A percentile compares a stretch with the other conserved stretches of the same genome.
These are phyloP conservation scores for Pseudognaphalium luteoalbum DNA, from an alignment of 129 eudicot genomes.

Conservation along the genomic window DNA sequence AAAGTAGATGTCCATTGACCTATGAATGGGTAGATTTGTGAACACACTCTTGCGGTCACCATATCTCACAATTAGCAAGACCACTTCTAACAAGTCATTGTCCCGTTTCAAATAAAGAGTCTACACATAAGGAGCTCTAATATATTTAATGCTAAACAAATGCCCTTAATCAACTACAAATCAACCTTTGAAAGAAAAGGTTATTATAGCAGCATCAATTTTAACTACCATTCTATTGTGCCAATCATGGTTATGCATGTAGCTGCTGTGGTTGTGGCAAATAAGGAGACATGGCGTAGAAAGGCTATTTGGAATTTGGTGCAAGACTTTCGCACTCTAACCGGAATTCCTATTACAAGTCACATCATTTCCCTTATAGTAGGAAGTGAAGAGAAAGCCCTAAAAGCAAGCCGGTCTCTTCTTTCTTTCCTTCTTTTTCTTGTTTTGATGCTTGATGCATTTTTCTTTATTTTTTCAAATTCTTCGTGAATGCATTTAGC, in stretches of 20 bases:
- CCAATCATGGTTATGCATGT: conserved; percentile 15
- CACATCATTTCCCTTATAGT: conserved; percentile 86
- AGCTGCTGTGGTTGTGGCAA: conserved; percentile 89
- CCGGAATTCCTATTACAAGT: conserved; percentile 80
- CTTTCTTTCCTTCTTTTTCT: neutral
- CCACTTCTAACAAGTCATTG: neutral
- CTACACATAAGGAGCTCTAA: neutral
- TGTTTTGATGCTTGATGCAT: conserved; percentile 18
- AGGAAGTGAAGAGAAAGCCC: conserved; percentile 82
- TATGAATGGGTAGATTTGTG: neutral
- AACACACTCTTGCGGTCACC: neutral
- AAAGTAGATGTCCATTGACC: neutral
- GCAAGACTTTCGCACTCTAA: conserved; percentile 69
- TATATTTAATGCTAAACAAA: neutral
- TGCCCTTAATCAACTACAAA: neutral
- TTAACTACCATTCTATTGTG: neutral
- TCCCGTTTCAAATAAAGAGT: neutral
- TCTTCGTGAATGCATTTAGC: neutral
- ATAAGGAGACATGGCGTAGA: conserved; percentile 89
- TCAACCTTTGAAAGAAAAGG: neutral
- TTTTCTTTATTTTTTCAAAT: neutral
- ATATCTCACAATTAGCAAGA: conserved; percentile 2
- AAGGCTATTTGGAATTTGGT: conserved; percentile 72
- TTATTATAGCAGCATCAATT: neutral
- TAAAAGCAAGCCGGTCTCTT: conserved; percentile 84